These are phyloP conservation scores for Sisymbrium irio DNA, from an alignment of 345 rosid genomes.

Conservation along the genomic window DNA sequence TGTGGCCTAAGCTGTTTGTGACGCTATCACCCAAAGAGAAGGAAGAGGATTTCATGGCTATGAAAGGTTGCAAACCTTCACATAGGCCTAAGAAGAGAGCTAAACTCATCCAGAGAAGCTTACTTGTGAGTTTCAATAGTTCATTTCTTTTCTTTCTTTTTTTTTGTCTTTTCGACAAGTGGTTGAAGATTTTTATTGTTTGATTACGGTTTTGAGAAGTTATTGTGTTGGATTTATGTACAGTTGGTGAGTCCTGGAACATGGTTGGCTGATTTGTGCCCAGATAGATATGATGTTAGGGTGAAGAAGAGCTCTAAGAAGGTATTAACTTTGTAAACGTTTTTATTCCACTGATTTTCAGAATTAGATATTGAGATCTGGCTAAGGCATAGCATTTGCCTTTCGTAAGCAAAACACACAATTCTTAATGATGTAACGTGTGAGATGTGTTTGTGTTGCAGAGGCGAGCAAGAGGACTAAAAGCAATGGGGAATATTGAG, in stretches of 20 bases:
- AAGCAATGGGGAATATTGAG: constrained; percentile 62
- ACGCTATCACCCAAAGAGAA: constrained; percentile 82
- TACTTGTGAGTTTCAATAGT: constrained; percentile 77
- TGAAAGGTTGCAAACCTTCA: constrained; percentile 92
- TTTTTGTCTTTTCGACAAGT: not conserved
- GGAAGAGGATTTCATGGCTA: constrained; percentile 92
- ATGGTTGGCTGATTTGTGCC: constrained; percentile 81
- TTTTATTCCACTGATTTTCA: not conserved
- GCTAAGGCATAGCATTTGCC: not conserved
- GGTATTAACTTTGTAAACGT: constrained; percentile 36
- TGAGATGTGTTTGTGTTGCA: constrained; percentile 28
- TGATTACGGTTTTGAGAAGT: not conserved
- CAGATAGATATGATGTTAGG: constrained; percentile 87
- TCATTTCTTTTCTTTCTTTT: too few species aligned
- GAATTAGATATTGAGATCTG: not conserved
- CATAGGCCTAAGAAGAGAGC: constrained; percentile 94
- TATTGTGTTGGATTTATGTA: not conserved
- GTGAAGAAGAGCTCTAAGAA: constrained; percentile 89
- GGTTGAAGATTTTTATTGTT: not conserved
- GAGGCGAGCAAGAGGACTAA: constrained; percentile 56
- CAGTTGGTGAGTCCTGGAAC: constrained; percentile 92
- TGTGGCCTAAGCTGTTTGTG: constrained; percentile 72
- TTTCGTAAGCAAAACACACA: not conserved
- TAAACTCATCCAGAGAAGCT: constrained; percentile 76
- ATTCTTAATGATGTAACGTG: not conserved